These are phyloP conservation scores for Aspergillus egyptiacus DNA, from an alignment of 495 filamentous ascomycete species.

Conservation along the genomic window DNA sequence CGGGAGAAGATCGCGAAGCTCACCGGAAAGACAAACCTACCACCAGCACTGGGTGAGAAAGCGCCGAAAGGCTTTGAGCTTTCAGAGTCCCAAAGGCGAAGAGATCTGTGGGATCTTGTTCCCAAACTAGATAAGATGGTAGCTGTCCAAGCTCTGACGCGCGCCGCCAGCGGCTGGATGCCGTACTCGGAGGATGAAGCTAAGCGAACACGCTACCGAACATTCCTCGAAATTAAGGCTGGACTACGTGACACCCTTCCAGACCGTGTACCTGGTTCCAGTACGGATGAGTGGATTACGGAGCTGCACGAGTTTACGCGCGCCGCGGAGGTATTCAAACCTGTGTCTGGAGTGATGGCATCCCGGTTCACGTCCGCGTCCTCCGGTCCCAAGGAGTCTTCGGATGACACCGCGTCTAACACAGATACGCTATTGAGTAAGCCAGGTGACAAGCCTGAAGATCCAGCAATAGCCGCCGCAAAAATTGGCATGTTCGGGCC, in stretches of 20 bases:
- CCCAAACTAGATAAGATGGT: constrained; percentile 68
- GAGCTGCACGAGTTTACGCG: constrained; percentile 85
- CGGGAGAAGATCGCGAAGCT: constrained; percentile 69
- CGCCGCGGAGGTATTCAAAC: constrained; percentile 88
- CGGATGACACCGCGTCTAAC: constrained; percentile 36
- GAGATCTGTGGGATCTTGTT: constrained; percentile 57
- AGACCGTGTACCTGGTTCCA: constrained; percentile 48
- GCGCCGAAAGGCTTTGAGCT: constrained; percentile 56
- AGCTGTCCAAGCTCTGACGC: constrained; percentile 67
- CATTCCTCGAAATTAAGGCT: constrained; percentile 74
- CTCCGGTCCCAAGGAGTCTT: constrained; percentile 35
- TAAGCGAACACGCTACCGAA: constrained; percentile 72
- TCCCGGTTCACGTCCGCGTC: constrained; percentile 81
- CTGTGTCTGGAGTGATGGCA: constrained; percentile 86
- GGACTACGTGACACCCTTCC: constrained; percentile 57
- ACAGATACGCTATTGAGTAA: constrained; percentile 45
- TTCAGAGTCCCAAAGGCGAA: constrained; percentile 52
- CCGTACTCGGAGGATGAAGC: constrained; percentile 77
- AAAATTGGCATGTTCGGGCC: constrained; percentile 87
- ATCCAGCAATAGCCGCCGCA: constrained; percentile 85
- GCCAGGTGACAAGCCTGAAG: constrained; percentile 57
- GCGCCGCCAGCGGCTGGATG: constrained; percentile 70
- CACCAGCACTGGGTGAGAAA: constrained; percentile 68
- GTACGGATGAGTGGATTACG: constrained; percentile 66
- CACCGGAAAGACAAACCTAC: constrained; percentile 71